phyloP scores from a whole-genome alignment of 345 rosid genomes.

The Bretschneidera sinensis region DNA sequence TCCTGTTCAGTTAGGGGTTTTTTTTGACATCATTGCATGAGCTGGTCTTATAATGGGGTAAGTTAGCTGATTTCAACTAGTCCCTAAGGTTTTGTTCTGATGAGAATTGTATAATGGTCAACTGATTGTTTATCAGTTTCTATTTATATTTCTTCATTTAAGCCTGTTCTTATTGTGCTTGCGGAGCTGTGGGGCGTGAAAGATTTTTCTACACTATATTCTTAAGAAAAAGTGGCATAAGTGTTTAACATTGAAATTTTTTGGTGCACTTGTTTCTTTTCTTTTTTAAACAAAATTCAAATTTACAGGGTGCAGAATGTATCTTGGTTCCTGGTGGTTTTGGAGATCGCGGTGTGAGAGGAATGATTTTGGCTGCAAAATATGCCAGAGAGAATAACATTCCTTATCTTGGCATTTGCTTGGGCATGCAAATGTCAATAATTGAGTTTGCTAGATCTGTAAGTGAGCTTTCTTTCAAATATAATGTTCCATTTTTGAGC shows the following conservation, averaged over 20 bases:
- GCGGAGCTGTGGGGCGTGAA: not conserved
- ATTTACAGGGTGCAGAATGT: conserved; percentile 80
- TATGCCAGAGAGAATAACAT: conserved; percentile 86
- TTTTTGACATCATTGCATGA: not conserved
- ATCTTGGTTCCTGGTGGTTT: conserved; percentile 95
- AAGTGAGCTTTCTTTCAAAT: conserved; percentile 28
- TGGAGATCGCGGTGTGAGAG: conserved; percentile 95
- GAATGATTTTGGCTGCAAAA: conserved; percentile 93
- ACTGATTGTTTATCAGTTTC: too few relatives aligned
- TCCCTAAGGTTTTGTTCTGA: too few relatives aligned
- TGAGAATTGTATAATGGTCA: too few relatives aligned
- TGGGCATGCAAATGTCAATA: conserved; percentile 98
- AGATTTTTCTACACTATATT: not conserved
- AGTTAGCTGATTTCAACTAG: not conserved
- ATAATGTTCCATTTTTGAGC: conserved; percentile 3
- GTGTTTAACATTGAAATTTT: too few relatives aligned
- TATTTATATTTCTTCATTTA: too few relatives aligned
- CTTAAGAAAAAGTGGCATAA: too few relatives aligned
- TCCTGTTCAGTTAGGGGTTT: not conserved
- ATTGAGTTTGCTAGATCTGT: conserved; percentile 93
- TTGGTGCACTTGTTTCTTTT: too few relatives aligned
- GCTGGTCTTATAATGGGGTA: not conserved
- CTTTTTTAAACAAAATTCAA: not conserved
- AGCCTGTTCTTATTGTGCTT: not conserved
- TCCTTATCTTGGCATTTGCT: conserved; percentile 93